phyloP scores from a whole-genome alignment of 176 grass and related monocot species.

The Oryza officinalis region DNA sequence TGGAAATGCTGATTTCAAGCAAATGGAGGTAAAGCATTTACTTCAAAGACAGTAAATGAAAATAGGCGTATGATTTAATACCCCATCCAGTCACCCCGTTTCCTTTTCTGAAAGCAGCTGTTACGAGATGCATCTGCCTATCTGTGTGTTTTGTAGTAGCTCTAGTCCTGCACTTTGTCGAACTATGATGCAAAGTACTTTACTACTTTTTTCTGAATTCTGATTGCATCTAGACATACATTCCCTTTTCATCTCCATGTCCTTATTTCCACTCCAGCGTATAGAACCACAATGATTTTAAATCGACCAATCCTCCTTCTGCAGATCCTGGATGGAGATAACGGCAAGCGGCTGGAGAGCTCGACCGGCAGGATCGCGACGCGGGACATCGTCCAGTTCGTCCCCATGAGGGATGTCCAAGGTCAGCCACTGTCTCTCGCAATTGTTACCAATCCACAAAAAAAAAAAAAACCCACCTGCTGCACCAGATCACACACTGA shows the following conservation, averaged over 20 bases:
- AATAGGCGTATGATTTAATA: too few relatives aligned
- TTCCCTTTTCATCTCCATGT: neutral
- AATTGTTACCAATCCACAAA: too few relatives aligned
- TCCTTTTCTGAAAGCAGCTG: neutral
- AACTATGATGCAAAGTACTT: too few relatives aligned
- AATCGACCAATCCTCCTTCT: neutral
- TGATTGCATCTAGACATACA: too few relatives aligned
- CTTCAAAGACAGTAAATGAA: neutral
- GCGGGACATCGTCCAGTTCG: conserved; percentile 95
- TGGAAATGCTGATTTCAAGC: conserved; percentile 82
- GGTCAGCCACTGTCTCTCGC: conserved; percentile 37
- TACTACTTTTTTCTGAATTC: too few relatives aligned
- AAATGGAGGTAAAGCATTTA: conserved; percentile 77
- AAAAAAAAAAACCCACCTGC: neutral
- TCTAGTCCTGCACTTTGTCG: neutral
- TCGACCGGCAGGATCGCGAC: conserved; percentile 80
- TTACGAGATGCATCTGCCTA: neutral
- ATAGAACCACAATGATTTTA: too few relatives aligned
- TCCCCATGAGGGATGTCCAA: conserved; percentile 75
- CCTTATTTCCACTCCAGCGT: neutral
- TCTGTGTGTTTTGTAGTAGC: neutral
- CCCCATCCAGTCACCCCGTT: neutral
- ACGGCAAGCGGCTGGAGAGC: conserved; percentile 76
- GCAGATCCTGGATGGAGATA: conserved; percentile 85
- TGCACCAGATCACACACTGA: neutral